Evolutionary conservation across 2,329 filamentous ascomycete species (phyloP).

Genomic region (Nigrograna mackinnonii): DNA sequence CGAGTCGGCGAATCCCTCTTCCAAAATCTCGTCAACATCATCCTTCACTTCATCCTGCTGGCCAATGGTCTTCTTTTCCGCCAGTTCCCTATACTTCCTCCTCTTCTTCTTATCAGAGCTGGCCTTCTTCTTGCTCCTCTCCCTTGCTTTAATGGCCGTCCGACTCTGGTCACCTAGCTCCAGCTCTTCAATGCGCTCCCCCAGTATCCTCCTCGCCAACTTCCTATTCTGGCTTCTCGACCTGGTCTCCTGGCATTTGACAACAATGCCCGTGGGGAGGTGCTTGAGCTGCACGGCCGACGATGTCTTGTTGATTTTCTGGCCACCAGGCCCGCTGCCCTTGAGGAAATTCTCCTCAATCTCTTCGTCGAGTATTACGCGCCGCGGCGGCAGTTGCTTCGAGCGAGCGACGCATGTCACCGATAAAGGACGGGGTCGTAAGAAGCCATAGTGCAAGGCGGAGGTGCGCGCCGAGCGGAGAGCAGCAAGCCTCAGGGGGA

Average conservation of each 20-base stretch:
- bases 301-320: constrained; percentile 99
- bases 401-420: constrained; percentile 6
- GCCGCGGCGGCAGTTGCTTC: constrained; percentile 65
- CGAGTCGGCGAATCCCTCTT: background rate
- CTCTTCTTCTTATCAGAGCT: constrained; percentile 81
- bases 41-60: constrained; percentile 10
- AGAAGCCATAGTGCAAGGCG: constrained; percentile 8
- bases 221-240: constrained; percentile 86
- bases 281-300: constrained; percentile 94
- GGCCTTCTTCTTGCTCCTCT: constrained; percentile 70
- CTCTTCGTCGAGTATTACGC: constrained; percentile 74
- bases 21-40: constrained; percentile 5
- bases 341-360: constrained; percentile 86
- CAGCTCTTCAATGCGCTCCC: constrained; percentile 74
- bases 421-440: background rate
- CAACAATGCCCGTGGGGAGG: constrained; percentile 83
- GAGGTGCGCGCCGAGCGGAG: constrained; percentile 4
- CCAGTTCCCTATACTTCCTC: constrained; percentile 73
- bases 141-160: constrained; percentile 64
- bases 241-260: constrained; percentile 92
- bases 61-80: constrained; percentile 56
- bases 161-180: constrained; percentile 73
- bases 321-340: constrained; percentile 88
- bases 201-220: constrained; percentile 77
- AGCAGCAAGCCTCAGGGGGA: constrained; percentile 8